Evolutionary conservation across 108 stramenopile genomes (phyloP).

Genomic region (Schizochytrium sp.): DNA sequence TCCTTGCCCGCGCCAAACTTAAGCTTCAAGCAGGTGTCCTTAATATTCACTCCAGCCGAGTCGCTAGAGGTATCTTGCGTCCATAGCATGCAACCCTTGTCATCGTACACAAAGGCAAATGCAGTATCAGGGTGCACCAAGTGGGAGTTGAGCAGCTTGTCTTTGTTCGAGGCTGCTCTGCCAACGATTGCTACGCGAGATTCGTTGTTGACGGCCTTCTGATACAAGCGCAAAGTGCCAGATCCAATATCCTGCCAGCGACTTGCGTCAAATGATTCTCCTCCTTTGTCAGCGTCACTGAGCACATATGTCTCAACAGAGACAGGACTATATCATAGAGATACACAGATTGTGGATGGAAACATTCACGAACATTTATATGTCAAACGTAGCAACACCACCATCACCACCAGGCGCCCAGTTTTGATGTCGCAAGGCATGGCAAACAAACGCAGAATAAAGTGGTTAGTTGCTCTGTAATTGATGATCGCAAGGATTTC

Average conservation of each 20-base stretch:
- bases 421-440: no score
- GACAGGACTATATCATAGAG: neutral
- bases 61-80: neutral
- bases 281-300: neutral
- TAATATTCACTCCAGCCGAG: neutral
- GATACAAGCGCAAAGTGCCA: neutral
- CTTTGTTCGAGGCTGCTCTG: neutral
- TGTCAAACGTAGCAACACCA: no score
- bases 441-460: no score
- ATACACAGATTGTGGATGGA: neutral
- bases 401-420: no score
- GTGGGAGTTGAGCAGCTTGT: slow-evolving; percentile 26
- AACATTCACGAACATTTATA: no score
- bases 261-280: neutral
- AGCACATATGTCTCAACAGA: slow-evolving; percentile 15
- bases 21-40: slow-evolving; percentile 33
- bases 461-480: no score
- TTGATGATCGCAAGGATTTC: neutral
- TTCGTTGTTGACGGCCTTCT: neutral
- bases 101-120: neutral
- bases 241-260: neutral
- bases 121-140: neutral
- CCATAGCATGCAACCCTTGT: slow-evolving; percentile 6
- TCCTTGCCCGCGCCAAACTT: neutral
- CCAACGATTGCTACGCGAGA: neutral